Percentiles rank a stretch among this genome's conserved stretches.
phyloP scores from a whole-genome alignment of 352 stramenopile species.

The Plasmopara muralis region DNA sequence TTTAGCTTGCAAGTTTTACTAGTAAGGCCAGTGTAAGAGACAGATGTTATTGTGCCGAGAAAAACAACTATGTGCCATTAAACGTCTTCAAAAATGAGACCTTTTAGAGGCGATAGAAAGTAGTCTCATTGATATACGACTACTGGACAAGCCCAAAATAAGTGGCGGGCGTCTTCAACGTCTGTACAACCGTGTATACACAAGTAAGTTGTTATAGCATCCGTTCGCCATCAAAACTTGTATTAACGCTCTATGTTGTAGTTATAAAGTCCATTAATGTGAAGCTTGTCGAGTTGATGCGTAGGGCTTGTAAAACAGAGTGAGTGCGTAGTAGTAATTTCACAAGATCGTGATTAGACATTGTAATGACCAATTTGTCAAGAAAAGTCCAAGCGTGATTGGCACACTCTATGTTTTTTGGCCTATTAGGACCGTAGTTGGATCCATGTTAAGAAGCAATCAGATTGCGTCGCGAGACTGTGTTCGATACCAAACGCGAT shows the following conservation, averaged over 20 bases:
- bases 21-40: too few species aligned
- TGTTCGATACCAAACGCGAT: too few species aligned
- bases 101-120: slow-evolving; percentile 3
- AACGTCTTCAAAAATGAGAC: neutral
- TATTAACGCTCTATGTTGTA: neutral
- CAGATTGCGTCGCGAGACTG: too few species aligned
- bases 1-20: neutral
- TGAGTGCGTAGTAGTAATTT: neutral
- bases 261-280: neutral
- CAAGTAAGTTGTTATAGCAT: neutral
- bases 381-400: too few species aligned
- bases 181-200: neutral
- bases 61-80: neutral
- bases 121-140: slow-evolving; percentile 2
- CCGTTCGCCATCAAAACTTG: slow-evolving; percentile 5
- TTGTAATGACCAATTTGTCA: too few species aligned
- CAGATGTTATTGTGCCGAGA: neutral
- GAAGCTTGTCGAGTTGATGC: neutral
- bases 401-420: too few species aligned
- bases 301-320: neutral
- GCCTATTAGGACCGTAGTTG: too few species aligned
- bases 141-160: slow-evolving; percentile 9
- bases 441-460: too few species aligned
- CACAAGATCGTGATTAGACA: too few species aligned
- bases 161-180: slow-evolving; percentile 6